Evolutionary conservation across 495 filamentous ascomycete genomes (phyloP).

Genomic region (Venustampulla echinocandica): DNA sequence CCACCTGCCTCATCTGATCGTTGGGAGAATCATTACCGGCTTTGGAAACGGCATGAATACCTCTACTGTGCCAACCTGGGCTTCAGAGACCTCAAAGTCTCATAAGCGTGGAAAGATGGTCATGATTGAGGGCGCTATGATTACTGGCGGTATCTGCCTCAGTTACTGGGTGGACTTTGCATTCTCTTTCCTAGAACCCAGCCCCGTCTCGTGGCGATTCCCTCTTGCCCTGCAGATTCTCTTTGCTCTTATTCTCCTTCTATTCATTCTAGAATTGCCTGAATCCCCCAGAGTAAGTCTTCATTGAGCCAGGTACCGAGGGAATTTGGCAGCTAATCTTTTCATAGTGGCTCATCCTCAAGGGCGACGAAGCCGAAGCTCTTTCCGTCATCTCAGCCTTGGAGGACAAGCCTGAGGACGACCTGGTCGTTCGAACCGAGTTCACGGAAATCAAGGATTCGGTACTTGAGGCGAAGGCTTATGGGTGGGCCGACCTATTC

Average conservation of each 20-base stretch:
- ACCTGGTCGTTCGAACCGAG: slow-evolving; percentile 51
- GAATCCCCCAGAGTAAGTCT: slow-evolving; percentile 54
- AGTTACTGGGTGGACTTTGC: slow-evolving; percentile 72
- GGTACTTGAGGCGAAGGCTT: slow-evolving; percentile 60
- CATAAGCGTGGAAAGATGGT: slow-evolving; percentile 59
- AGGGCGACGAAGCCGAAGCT: slow-evolving; percentile 58
- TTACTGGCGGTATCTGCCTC: slow-evolving; percentile 63
- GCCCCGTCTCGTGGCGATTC: slow-evolving; percentile 62
- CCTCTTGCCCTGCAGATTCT: slow-evolving; percentile 66
- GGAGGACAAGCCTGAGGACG: slow-evolving; percentile 39
- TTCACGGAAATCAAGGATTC: slow-evolving; percentile 68
- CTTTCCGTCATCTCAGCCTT: slow-evolving; percentile 53
- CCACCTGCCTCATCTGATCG: slow-evolving; percentile 52
- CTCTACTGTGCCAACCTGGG: slow-evolving; percentile 66
- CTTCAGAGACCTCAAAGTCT: slow-evolving; percentile 67
- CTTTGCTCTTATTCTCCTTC: slow-evolving; percentile 53
- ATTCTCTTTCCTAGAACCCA: slow-evolving; percentile 55
- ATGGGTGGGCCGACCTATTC: slow-evolving; percentile 59
- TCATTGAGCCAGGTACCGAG: slow-evolving; percentile 30
- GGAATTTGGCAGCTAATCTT: neutral
- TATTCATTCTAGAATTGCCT: slow-evolving; percentile 54
- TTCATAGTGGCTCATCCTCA: slow-evolving; percentile 59
- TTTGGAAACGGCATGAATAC: slow-evolving; percentile 62
- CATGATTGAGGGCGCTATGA: slow-evolving; percentile 69
- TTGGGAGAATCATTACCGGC: slow-evolving; percentile 58